Evolutionary conservation across 1,284 basidiomycete species (phyloP).

Genomic region (Gomphus sp.): DNA sequence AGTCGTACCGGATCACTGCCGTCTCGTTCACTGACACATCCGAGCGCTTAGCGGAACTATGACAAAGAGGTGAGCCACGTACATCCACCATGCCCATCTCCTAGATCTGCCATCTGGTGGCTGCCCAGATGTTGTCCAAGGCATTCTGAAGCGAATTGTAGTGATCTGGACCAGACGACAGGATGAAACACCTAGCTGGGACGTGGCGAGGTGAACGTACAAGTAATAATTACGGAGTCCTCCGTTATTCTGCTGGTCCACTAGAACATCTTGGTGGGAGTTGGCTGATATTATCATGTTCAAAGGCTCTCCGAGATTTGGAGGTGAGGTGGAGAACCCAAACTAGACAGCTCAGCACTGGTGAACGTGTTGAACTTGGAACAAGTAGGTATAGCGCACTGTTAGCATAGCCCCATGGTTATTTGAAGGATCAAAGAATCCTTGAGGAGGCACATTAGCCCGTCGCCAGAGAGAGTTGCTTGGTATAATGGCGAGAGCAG

Average conservation of each 20-base stretch:
- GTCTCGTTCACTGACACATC: constrained; percentile 57
- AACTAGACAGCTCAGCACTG: constrained; percentile 24
- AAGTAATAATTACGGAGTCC: constrained; percentile 77
- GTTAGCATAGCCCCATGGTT: constrained; percentile 40
- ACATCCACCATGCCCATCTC: constrained; percentile 73
- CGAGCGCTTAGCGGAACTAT: background rate
- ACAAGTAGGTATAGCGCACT: constrained; percentile 22
- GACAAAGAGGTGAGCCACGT: constrained; percentile 18
- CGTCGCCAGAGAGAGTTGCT: background rate
- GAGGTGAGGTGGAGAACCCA: constrained; percentile 56
- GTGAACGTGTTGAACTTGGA: background rate
- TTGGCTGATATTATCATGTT: constrained; percentile 81
- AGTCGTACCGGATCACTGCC: constrained; percentile 74
- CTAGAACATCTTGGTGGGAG: constrained; percentile 68
- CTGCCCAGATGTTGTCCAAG: constrained; percentile 71
- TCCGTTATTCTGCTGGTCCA: constrained; percentile 50
- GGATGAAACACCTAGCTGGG: background rate
- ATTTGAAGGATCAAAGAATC: constrained; percentile 35
- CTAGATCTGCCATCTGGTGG: constrained; percentile 71
- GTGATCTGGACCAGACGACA: constrained; percentile 24
- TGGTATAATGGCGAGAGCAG: background rate
- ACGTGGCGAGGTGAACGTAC: constrained; percentile 26
- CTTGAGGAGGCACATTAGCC: constrained; percentile 16
- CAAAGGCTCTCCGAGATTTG: constrained; percentile 80
- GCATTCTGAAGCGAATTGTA: constrained; percentile 75